Percentiles rank a stretch among this genome's conserved stretches.
phyloP scores from a whole-genome alignment of 2,329 filamentous ascomycete genomes.

The Penicillium nordicum region DNA sequence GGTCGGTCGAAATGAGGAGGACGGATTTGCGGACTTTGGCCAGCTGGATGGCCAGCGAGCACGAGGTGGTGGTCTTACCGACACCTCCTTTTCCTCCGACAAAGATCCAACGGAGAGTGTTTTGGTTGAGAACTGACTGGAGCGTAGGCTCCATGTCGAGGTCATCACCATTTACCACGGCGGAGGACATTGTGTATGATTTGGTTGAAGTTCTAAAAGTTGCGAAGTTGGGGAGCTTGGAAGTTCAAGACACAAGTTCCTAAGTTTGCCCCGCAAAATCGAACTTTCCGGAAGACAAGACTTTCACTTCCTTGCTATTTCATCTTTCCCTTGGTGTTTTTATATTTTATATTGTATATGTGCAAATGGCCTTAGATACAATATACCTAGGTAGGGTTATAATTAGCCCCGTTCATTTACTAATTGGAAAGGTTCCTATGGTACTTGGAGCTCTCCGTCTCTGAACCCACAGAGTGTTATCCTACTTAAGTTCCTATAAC shows the following conservation, averaged over 20 bases:
- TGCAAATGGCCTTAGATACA: neutral
- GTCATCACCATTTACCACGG: slow-evolving; percentile 57
- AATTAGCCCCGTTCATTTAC: neutral
- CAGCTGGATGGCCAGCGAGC: slow-evolving; percentile 95
- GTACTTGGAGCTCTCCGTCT: neutral
- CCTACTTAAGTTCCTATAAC: neutral
- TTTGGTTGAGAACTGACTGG: slow-evolving; percentile 91
- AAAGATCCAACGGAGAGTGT: slow-evolving; percentile 96
- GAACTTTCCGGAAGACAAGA: slow-evolving; percentile 34
- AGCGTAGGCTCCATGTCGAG: slow-evolving; percentile 80
- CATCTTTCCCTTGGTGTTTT: neutral
- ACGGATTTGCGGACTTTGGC: slow-evolving; percentile 92
- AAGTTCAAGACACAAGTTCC: slow-evolving; percentile 14
- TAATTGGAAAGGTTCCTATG: neutral
- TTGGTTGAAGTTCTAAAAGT: neutral
- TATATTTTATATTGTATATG: neutral
- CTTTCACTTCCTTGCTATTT: neutral
- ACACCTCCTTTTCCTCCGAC: slow-evolving; percentile 98
- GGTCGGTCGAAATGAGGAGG: slow-evolving; percentile 95
- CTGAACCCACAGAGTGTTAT: neutral
- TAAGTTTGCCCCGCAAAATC: slow-evolving; percentile 26
- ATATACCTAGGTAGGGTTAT: neutral
- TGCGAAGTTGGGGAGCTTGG: neutral
- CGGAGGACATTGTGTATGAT: slow-evolving; percentile 39
- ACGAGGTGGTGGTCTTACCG: slow-evolving; percentile 98